These are phyloP conservation scores for Lantana camara DNA, from an alignment of 257 asterid species.

Conservation along the genomic window DNA sequence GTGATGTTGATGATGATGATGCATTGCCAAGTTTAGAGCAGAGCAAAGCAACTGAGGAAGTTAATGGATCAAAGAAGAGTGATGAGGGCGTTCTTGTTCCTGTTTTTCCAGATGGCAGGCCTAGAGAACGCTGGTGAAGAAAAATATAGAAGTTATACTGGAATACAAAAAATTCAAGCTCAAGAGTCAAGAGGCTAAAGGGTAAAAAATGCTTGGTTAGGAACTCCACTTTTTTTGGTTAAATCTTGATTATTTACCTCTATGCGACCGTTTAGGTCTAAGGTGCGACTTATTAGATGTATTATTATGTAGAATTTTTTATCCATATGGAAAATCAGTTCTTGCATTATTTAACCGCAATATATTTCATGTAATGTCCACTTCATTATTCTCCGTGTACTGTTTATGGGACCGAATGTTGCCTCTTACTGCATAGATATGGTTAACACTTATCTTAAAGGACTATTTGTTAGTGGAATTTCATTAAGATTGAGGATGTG, in stretches of 20 bases:
- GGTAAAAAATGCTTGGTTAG: conserved; percentile 13
- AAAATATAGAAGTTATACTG: not conserved
- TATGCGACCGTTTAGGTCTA: conserved; percentile 17
- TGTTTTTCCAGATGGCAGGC: conserved; percentile 85
- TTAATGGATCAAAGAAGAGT: conserved; percentile 43
- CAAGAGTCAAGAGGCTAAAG: conserved; percentile 3
- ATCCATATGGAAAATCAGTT: conserved; percentile 27
- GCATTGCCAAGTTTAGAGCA: conserved; percentile 41
- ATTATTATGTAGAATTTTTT: conserved; percentile 25
- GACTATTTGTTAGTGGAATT: conserved; percentile 28
- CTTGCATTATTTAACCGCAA: not conserved
- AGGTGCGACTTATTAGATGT: conserved; percentile 25
- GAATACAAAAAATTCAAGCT: conserved; percentile 9
- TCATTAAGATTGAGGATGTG: conserved; percentile 33
- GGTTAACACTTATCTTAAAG: conserved; percentile 29
- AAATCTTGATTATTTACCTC: conserved; percentile 24
- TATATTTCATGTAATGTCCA: conserved; percentile 27
- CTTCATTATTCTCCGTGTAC: conserved; percentile 28
- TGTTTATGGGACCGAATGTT: conserved; percentile 22
- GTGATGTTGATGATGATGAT: conserved; percentile 49
- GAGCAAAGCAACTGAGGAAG: conserved; percentile 39
- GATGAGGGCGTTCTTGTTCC: conserved; percentile 55
- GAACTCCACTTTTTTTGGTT: conserved; percentile 17
- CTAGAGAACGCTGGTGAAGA: conserved; percentile 87
- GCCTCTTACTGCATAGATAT: conserved; percentile 31